Conservation (phyloP, 345 rosid genomes). For the Corymbia maculata region DNA sequence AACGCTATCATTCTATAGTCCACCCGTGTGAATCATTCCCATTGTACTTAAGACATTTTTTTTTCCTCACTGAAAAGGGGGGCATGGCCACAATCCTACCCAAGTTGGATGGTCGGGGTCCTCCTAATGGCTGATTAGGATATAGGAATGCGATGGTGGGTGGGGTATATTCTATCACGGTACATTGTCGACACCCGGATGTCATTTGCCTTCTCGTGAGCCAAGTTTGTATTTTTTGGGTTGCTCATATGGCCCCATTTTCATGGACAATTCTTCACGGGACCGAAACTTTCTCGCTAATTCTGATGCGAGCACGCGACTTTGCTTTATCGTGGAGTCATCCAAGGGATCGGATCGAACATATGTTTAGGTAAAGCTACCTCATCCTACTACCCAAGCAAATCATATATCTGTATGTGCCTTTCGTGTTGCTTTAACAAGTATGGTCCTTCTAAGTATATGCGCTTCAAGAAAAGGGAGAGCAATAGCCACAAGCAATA, state of each 20-base stretch:
- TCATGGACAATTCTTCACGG: background rate
- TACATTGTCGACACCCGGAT: background rate
- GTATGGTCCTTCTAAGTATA: background rate
- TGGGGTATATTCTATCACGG: background rate
- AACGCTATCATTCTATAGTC: background rate
- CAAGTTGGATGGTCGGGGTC: background rate
- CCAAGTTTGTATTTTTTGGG: background rate
- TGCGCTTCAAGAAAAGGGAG: background rate
- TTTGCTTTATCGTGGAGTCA: background rate
- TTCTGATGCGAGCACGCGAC: background rate
- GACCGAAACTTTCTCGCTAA: background rate
- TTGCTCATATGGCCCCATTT: background rate
- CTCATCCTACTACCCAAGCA: background rate
- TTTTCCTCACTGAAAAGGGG: background rate
- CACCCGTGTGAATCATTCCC: background rate
- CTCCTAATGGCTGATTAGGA: background rate
- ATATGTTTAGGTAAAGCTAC: background rate
- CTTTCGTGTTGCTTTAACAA: background rate
- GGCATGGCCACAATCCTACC: background rate
- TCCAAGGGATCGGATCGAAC: background rate
- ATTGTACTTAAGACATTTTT: background rate
- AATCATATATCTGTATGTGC: background rate
- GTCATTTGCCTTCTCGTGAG: background rate
- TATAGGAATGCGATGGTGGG: background rate
- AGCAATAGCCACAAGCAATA: background rate